Evolutionary conservation across 176 grass and related monocot genomes (phyloP).

Genomic region (maize (Zea mays)): Zm-B73-REFERENCE-NAM-5.0 NC_050100.1:213387001-213387500

Average conservation of each 20-base stretch:
- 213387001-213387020: too few relatives aligned
- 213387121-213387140: neutral
- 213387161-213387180: neutral
- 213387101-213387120: neutral
- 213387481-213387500: neutral
- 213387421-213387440: constrained; percentile 23
- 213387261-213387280: too few relatives aligned
- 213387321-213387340: neutral
- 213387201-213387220: too few relatives aligned
- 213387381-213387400: neutral
- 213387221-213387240: too few relatives aligned
- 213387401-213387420: neutral
- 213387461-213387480: neutral
- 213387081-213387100: too few relatives aligned
- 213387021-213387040: too few relatives aligned
- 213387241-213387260: too few relatives aligned
- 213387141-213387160: neutral
- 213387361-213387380: constrained; percentile 13
- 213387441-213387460: constrained; percentile 30
- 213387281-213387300: neutral
- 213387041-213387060: too few relatives aligned
- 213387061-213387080: too few relatives aligned
- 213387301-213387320: neutral
- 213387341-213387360: neutral
- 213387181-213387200: constrained; percentile 4